Evolutionary conservation across 805 yeast genomes (phyloP).

Genomic region (Myxozyma melibiosi): DNA sequence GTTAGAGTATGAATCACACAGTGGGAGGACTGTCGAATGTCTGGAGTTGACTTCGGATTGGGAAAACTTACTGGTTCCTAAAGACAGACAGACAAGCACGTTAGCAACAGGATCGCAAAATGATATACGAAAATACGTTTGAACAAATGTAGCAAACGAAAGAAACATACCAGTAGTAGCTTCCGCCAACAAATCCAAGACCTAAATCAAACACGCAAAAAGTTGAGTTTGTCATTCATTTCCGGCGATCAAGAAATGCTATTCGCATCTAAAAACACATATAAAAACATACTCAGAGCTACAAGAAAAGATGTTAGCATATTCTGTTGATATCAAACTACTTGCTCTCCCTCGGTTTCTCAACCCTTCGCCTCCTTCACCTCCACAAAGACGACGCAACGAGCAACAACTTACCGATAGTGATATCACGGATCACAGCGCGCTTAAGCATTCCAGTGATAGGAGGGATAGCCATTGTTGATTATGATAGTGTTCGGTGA

Average conservation of each 20-base stretch:
- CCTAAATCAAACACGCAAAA: slow-evolving; percentile 2
- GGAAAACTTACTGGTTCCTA: slow-evolving; percentile 22
- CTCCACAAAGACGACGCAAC: not conserved
- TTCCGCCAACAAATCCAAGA: not conserved
- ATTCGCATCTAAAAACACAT: too few species aligned
- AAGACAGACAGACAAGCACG: not conserved
- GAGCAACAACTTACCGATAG: slow-evolving; percentile 14
- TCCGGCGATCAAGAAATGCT: too few species aligned
- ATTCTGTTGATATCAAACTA: not conserved
- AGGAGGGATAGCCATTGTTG: slow-evolving; percentile 31
- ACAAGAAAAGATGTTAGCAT: not conserved
- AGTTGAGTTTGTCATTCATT: too few species aligned
- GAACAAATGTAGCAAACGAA: not conserved
- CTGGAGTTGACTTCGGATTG: too few species aligned
- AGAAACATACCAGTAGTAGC: slow-evolving; percentile 21
- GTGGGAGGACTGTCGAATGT: too few species aligned
- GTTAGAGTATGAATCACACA: not conserved
- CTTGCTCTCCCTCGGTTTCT: not conserved
- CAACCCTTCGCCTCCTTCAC: not conserved
- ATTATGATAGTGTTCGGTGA: not conserved
- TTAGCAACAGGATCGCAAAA: too few species aligned
- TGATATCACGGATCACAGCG: slow-evolving; percentile 16
- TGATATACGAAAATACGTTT: too few species aligned
- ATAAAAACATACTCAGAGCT: not conserved
- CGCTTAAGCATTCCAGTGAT: slow-evolving; percentile 27